Evolutionary conservation across 345 rosid species (phyloP).

Genomic region (Chamaenerion angustifolium): DNA sequence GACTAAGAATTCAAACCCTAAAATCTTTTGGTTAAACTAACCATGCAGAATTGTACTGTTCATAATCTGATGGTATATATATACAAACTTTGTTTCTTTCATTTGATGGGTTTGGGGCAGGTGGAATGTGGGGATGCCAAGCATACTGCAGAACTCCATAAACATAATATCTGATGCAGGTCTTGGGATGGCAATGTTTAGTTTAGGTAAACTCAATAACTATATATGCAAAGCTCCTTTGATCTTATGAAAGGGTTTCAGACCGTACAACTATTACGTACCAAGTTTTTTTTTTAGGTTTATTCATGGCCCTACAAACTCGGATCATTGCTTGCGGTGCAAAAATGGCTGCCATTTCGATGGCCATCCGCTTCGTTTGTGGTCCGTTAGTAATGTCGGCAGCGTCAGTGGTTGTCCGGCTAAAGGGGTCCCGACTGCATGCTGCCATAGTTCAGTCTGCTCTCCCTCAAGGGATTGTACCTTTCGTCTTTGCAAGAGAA

Average conservation of each 20-base stretch:
- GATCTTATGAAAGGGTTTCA: too few relatives aligned
- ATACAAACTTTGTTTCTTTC: too few relatives aligned
- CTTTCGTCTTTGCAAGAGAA: conserved; percentile 70
- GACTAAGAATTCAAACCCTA: too few relatives aligned
- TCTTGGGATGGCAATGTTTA: conserved; percentile 81
- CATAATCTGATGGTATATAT: too few relatives aligned
- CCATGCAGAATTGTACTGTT: too few relatives aligned
- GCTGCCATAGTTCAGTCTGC: conserved; percentile 73
- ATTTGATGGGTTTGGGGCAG: conserved; percentile 12
- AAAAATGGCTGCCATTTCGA: conserved; percentile 44
- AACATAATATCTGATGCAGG: conserved; percentile 70
- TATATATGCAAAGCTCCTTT: too few relatives aligned
- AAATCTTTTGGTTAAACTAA: too few relatives aligned
- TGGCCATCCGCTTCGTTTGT: conserved; percentile 43
- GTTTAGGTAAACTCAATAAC: conserved; percentile 38
- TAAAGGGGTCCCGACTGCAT: conserved; percentile 38
- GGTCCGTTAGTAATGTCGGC: conserved; percentile 56
- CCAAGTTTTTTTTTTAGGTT: conserved; percentile 21
- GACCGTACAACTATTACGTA: too few relatives aligned
- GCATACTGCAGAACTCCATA: conserved; percentile 46
- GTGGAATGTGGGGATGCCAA: conserved; percentile 61
- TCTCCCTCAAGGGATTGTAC: conserved; percentile 74
- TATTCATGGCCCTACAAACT: conserved; percentile 76
- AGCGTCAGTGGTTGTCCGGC: conserved; percentile 34
- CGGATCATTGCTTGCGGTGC: conserved; percentile 52